Base-by-base conservation (phyloP, 73 alveolate species). In the Stentor coeruleus region DNA sequence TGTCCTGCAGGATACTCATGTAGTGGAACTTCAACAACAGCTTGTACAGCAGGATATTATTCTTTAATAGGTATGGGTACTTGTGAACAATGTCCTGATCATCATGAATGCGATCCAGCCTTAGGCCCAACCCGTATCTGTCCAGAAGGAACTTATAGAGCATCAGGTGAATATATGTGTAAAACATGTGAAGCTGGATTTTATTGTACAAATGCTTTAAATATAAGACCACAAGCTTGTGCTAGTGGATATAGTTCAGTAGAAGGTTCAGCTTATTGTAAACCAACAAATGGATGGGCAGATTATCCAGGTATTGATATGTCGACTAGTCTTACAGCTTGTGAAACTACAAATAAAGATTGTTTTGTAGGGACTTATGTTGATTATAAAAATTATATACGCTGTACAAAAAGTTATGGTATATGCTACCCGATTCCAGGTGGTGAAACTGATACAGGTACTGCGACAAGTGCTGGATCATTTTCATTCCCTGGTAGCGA, bases 361-460 rank as follows among this genome's bases (percentile, higher is more conserved):
- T 85, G 91, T 80, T 66, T 28, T 66, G 79, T 66, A 1, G 37
- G 37, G 41, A 1, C 3, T 33, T 66, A 66, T 66, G 1, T 11
- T 26, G 39, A 37, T 20, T 66, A 31, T 20, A 26, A 20, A 66
- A 40, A 20, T 2, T 20, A 66, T 66, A 66, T 66, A 28, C n/a
- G n/a, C 14, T 66, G 79, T 66, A 20, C 39, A 26, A 14, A 20
- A 66, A 40, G 79, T 28, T 66, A 15, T 26, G 79, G 79, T 20
- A 20, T 26, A 15, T 66, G 79, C 39, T 66, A 66, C 37, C 79
- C 79, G 37, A 66, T 33, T 28, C 81, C 76, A 35, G 86, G 59
- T n/a, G 95, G 95, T 57, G 95, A 90, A 6, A 81, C 82, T 85
- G 82, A 91, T 74, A 91, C 81, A 14, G 38, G 76, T 31, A 88